These are phyloP conservation scores for Camelina neglecta DNA, from an alignment of 345 rosid species.

Conservation along the genomic window DNA sequence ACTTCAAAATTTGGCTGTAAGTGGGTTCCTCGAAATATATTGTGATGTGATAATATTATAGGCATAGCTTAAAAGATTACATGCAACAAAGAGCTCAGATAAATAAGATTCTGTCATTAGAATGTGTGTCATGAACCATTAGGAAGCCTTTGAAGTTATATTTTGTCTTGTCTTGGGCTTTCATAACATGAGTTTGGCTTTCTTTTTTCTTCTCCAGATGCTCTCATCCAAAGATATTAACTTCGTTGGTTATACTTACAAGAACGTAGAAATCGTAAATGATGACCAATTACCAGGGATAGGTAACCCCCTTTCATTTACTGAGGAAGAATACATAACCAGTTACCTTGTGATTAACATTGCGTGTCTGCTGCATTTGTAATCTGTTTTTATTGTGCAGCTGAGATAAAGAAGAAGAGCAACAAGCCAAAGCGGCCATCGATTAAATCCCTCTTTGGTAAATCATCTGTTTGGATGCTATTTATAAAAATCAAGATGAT, in stretches of 20 bases:
- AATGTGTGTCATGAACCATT: slow-evolving; percentile 17
- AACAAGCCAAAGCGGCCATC: slow-evolving; percentile 91
- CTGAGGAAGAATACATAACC: slow-evolving; percentile 3
- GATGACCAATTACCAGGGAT: slow-evolving; percentile 92
- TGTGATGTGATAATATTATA: background rate
- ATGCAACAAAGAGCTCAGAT: background rate
- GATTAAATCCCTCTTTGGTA: slow-evolving; percentile 96
- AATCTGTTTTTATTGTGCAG: slow-evolving; percentile 47
- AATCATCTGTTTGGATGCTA: slow-evolving; percentile 20
- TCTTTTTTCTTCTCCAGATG: slow-evolving; percentile 64
- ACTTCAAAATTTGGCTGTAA: background rate
- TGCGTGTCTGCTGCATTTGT: slow-evolving; percentile 7
- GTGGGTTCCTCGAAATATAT: background rate
- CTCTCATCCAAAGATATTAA: slow-evolving; percentile 92
- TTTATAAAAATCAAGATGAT: background rate
- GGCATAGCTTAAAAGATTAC: background rate
- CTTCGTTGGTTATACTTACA: slow-evolving; percentile 97
- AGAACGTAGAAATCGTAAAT: slow-evolving; percentile 92
- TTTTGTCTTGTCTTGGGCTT: background rate
- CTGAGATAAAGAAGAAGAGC: slow-evolving; percentile 91
- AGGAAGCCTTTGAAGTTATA: slow-evolving; percentile 7
- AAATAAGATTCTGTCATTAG: background rate
- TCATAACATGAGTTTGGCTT: slow-evolving; percentile 13
- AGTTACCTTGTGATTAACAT: slow-evolving; percentile 11
- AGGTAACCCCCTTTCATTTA: slow-evolving; percentile 49